phyloP scores from a whole-genome alignment of 768 basidiomycete species.

The Boletellus ananas region DNA sequence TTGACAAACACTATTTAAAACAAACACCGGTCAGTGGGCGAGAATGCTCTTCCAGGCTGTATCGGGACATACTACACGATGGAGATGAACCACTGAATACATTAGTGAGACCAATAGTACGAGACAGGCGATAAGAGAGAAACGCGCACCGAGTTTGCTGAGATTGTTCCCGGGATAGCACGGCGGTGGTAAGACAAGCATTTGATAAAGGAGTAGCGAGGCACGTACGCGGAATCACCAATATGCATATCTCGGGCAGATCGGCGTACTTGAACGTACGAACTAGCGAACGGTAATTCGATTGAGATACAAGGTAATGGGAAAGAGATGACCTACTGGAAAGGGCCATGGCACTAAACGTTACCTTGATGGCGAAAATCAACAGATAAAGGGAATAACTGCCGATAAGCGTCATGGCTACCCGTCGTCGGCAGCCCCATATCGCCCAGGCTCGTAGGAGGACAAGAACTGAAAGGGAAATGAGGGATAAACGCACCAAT shows the following conservation, averaged over 20 bases:
- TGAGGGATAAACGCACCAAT: not conserved
- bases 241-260: not conserved
- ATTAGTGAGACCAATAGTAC: not conserved
- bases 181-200: not conserved
- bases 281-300: not conserved
- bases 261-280: not conserved
- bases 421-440: slow-evolving; percentile 7
- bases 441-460: slow-evolving; percentile 18
- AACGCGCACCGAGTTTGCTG: not conserved
- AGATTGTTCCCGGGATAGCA: not conserved
- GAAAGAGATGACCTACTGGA: not conserved
- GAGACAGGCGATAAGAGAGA: no score
- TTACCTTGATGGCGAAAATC: not conserved
- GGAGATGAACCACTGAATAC: slow-evolving; percentile 1
- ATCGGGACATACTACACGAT: not conserved
- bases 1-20: slow-evolving; percentile 5
- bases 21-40: not conserved
- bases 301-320: not conserved
- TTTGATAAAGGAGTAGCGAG: not conserved
- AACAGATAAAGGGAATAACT: slow-evolving; percentile 7
- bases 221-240: slow-evolving; percentile 1
- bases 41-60: not conserved
- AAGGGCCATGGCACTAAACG: not conserved
- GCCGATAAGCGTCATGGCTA: slow-evolving; percentile 1
- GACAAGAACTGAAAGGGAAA: slow-evolving; percentile 9